Conservation (phyloP, 805 yeast species). For the Zygoascus bituminiphila region DNA sequence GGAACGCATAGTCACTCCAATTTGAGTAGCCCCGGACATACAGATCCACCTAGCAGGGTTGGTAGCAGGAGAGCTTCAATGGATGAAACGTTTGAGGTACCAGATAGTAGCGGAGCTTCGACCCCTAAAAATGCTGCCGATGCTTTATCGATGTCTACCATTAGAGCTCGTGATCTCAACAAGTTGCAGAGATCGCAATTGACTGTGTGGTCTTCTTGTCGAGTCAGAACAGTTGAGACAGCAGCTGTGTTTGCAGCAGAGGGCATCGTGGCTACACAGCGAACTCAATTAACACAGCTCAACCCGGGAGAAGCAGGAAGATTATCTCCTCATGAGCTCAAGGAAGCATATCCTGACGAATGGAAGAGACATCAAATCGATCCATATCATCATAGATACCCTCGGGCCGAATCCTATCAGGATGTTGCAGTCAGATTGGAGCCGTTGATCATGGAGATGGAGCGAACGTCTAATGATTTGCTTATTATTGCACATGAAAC, state of each 20-base stretch:
- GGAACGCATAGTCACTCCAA: neutral
- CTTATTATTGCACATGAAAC: constrained; percentile 91
- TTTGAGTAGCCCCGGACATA: neutral
- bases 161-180: constrained; percentile 32
- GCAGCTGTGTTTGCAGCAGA: constrained; percentile 53
- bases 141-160: constrained; percentile 19
- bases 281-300: constrained; percentile 77
- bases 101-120: constrained; percentile 15
- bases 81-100: neutral
- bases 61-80: neutral
- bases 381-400: constrained; percentile 88
- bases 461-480: constrained; percentile 72
- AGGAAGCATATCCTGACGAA: constrained; percentile 57
- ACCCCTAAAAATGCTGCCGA: constrained; percentile 19
- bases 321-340: constrained; percentile 52
- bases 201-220: constrained; percentile 92
- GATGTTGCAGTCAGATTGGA: constrained; percentile 93
- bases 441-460: constrained; percentile 88
- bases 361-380: constrained; percentile 56
- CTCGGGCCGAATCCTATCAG: constrained; percentile 91
- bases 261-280: constrained; percentile 59
- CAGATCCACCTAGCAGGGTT: neutral
- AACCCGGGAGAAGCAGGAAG: constrained; percentile 85
- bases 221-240: constrained; percentile 74
- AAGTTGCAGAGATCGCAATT: constrained; percentile 54